Evolutionary conservation across 768 basidiomycete genomes (phyloP), one percentile per base, ranked within the genome.

Genomic region (Boletus huronensis): DNA sequence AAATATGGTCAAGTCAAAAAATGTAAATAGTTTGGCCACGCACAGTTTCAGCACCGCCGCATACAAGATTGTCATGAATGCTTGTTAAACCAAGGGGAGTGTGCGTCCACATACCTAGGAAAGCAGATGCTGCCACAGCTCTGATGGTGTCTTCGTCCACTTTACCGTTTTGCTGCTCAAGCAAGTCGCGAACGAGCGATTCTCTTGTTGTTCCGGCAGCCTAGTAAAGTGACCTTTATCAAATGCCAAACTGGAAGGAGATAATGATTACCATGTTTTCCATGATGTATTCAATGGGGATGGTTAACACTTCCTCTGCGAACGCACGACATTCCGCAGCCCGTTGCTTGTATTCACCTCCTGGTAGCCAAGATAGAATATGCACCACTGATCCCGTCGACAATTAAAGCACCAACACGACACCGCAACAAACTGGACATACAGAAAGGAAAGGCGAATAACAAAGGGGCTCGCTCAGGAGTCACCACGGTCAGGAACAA

Each of bases 321-420:
- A 67, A 52, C 4, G 19, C 36, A 45, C 62, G 62, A 23, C 62
- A 63, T 19, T 61, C 57, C 1, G 26, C 43, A 40, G 62, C 66
- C 11, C 17, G 35, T 35, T 45, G 49, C 35, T 68, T 66, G 57
- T 54, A 71, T 23, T 19, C 26, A 21, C 70, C 64, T 23, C 73
- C 73, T 0, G 70, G 73, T 35, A 72, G 54, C 72, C 72, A 74
- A 2, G 61, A 60, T 0, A 72, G 73, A 28, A 74, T 57, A 25
- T 70, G 28, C 39, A 52, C 48, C 58, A 67, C 65, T 65, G 13
- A 19, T n/a, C 41, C 28, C 35, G 0, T 28, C 11, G 5, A 38
- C 10, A 0, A 31, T 60, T 13, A 60, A 39, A 14, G 38, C 36
- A 31, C 26, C 6, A 10, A 10, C 11, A 2, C 2, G 14, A 34